These are phyloP conservation scores for Rhizopogon roseolus DNA, from an alignment of 768 basidiomycete genomes.

Conservation along the genomic window DNA sequence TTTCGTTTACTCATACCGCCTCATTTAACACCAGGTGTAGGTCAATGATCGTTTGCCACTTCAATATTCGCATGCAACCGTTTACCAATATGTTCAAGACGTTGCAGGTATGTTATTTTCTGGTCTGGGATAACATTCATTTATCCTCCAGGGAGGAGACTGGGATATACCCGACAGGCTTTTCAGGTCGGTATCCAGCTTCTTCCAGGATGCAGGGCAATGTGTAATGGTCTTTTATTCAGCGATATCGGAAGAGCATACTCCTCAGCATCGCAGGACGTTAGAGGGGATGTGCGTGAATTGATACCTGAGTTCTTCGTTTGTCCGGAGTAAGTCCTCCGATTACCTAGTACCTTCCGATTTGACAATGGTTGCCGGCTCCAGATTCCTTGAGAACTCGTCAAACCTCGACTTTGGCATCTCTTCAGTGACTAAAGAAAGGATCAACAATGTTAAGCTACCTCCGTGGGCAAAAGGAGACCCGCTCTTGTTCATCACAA, in stretches of 20 bases:
- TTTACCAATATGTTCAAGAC: constrained; percentile 96
- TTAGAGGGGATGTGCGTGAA: constrained; percentile 90
- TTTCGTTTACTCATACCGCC: not conserved
- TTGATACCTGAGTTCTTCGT: constrained; percentile 88
- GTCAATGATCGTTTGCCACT: constrained; percentile 96
- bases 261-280: constrained; percentile 78
- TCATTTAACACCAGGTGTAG: constrained; percentile 5
- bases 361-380: not conserved
- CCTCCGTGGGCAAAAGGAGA: constrained; percentile 89
- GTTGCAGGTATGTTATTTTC: constrained; percentile 43
- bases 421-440: constrained; percentile 68
- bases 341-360: too few relatives aligned
- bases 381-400: constrained; percentile 79
- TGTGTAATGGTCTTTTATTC: not conserved
- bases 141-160: constrained; percentile 67
- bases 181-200: constrained; percentile 50
- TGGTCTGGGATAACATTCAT: not conserved
- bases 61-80: constrained; percentile 82
- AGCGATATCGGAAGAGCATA: constrained; percentile 82
- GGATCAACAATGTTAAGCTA: constrained; percentile 82
- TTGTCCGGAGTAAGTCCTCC: constrained; percentile 62
- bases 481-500: constrained; percentile 72
- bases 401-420: constrained; percentile 77
- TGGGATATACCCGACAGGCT: constrained; percentile 91
- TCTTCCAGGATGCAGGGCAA: too few relatives aligned